Conservation (phyloP, 1,139 yeast genomes). For the Protomyces inundatus region DNA sequence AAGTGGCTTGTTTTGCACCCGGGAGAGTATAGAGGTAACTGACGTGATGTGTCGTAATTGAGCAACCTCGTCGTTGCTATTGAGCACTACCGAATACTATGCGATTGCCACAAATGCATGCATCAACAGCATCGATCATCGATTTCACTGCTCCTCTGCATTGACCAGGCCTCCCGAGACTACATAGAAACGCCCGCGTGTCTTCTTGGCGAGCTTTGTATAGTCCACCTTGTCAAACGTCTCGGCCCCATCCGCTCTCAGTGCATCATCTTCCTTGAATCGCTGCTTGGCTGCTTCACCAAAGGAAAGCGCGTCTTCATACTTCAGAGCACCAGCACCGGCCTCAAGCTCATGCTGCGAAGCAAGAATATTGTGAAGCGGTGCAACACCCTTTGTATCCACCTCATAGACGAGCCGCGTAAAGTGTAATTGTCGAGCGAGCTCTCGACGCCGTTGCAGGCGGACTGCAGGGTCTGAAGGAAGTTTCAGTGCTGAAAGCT, state of each 20-base stretch:
- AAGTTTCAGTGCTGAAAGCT: slow-evolving; percentile 17
- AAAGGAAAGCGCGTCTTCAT: slow-evolving; percentile 1
- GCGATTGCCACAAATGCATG: too few species aligned
- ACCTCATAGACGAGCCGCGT: slow-evolving; percentile 39
- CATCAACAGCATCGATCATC: too few species aligned
- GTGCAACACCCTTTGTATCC: slow-evolving; percentile 38
- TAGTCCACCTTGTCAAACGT: not conserved
- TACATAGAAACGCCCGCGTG: not conserved
- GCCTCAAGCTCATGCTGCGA: not conserved
- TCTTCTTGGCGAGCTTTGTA: slow-evolving; percentile 6
- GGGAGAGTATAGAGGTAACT: too few species aligned
- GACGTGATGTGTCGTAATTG: too few species aligned
- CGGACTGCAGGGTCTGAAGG: slow-evolving; percentile 5
- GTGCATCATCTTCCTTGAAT: not conserved
- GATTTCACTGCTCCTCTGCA: not conserved
- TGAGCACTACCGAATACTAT: too few species aligned
- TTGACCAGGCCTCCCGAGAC: slow-evolving; percentile 16
- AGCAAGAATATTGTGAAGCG: slow-evolving; percentile 32
- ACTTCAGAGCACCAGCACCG: not conserved
- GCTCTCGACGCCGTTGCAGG: slow-evolving; percentile 34
- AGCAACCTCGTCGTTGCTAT: too few species aligned
- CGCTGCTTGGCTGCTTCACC: not conserved
- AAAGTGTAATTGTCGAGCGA: slow-evolving; percentile 39
- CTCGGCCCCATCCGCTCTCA: not conserved
- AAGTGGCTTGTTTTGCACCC: too few species aligned